phyloP scores from a whole-genome alignment of 805 yeast species.

The Nematodospora valgi region DNA sequence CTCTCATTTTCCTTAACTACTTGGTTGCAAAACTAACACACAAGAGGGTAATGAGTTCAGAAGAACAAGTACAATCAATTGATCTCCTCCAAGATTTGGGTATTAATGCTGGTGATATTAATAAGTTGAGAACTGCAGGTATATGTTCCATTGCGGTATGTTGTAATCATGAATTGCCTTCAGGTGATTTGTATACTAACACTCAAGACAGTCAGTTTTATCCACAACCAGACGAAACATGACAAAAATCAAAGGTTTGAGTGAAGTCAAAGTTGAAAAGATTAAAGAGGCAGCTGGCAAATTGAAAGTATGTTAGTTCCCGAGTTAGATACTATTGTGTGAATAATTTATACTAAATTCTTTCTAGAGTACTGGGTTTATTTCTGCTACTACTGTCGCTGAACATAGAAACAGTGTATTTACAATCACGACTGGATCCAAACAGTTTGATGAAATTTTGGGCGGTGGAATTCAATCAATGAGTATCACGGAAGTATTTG shows the following conservation, averaged over 20 bases:
- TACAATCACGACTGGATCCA: conserved; percentile 13
- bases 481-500: conserved; percentile 17
- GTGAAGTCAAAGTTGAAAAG: conserved; percentile 15
- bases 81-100: conserved; percentile 14
- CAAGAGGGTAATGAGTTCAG: conserved; percentile 5
- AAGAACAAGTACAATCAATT: conserved; percentile 5
- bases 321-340: background rate
- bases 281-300: conserved; percentile 16
- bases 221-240: conserved; percentile 14
- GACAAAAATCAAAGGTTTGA: conserved; percentile 15
- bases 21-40: conserved; percentile 8
- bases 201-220: conserved; percentile 12
- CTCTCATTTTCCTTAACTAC: background rate
- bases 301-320: conserved; percentile 12
- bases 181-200: background rate
- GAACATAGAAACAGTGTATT: conserved; percentile 13
- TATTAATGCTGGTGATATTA: conserved; percentile 15
- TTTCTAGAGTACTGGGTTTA: conserved; percentile 12
- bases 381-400: conserved; percentile 14
- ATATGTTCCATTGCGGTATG: conserved; percentile 15
- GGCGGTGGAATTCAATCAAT: conserved; percentile 17
- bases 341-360: background rate
- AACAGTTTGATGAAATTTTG: conserved; percentile 14
- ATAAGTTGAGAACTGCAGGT: conserved; percentile 13
- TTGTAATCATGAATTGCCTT: conserved; percentile 7